Conservation (phyloP, 257 asterid genomes). For the Jasminum sambac region DNA sequence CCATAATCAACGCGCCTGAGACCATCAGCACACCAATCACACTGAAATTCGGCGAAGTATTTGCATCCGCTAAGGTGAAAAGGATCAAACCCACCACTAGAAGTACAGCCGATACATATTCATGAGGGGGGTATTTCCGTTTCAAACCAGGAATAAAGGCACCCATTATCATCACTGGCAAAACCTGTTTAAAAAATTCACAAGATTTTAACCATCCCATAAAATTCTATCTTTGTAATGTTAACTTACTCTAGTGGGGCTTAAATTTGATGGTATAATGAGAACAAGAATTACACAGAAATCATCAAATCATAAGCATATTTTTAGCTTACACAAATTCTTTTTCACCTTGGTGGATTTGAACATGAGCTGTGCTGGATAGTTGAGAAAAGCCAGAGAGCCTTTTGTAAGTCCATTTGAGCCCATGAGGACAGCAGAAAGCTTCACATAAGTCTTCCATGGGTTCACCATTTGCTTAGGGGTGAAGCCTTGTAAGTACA, state of each 20-base stretch:
- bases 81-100: conserved; percentile 80
- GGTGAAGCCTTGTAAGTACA: conserved; percentile 82
- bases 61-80: conserved; percentile 92
- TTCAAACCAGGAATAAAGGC: conserved; percentile 93
- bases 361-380: conserved; percentile 97
- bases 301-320: neutral
- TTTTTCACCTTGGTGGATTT: conserved; percentile 83
- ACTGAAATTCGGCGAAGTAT: conserved; percentile 85
- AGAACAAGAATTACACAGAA: neutral
- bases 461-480: conserved; percentile 92
- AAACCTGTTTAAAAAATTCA: conserved; percentile 48
- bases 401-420: conserved; percentile 94
- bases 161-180: conserved; percentile 97
- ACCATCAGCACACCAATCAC: conserved; percentile 79
- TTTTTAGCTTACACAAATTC: neutral
- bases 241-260: neutral
- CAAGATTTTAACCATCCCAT: neutral
- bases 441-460: conserved; percentile 84
- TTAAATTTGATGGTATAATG: neutral
- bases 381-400: conserved; percentile 81
- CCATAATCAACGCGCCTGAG: conserved; percentile 82
- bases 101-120: conserved; percentile 78
- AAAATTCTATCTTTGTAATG: neutral
- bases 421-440: conserved; percentile 91
- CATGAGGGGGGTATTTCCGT: conserved; percentile 80